phyloP scores from a whole-genome alignment of 768 basidiomycete genomes.

The Tylopilus subfusipes region DNA sequence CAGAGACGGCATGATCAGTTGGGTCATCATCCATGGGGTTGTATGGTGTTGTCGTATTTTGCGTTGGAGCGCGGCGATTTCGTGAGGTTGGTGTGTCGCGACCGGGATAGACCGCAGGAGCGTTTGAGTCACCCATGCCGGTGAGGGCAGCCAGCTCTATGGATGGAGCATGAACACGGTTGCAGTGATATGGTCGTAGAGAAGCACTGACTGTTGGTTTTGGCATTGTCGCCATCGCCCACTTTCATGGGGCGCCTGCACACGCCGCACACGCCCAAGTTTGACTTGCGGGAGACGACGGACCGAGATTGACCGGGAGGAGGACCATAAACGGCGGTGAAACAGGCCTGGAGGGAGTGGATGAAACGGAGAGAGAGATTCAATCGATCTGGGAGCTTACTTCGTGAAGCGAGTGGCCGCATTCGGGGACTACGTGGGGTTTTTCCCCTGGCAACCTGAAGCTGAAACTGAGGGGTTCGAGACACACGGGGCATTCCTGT shows the following conservation, averaged over 20 bases:
- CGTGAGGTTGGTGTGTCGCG: slow-evolving; percentile 48
- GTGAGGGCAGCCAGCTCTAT: slow-evolving; percentile 92
- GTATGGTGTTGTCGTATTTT: slow-evolving; percentile 34
- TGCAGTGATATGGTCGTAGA: not conserved
- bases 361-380: slow-evolving; percentile 2
- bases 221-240: slow-evolving; percentile 77
- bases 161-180: slow-evolving; percentile 6
- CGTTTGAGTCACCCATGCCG: slow-evolving; percentile 70
- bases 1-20: slow-evolving; percentile 54
- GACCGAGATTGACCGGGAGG: slow-evolving; percentile 57
- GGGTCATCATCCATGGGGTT: slow-evolving; percentile 88
- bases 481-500: slow-evolving; percentile 93
- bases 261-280: slow-evolving; percentile 94
- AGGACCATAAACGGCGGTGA: slow-evolving; percentile 93
- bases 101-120: slow-evolving; percentile 61
- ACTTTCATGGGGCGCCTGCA: slow-evolving; percentile 97
- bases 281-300: slow-evolving; percentile 62
- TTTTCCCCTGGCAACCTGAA: slow-evolving; percentile 95
- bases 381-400: slow-evolving; percentile 35
- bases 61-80: slow-evolving; percentile 26
- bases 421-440: slow-evolving; percentile 95
- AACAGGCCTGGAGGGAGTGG: slow-evolving; percentile 70
- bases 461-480: slow-evolving; percentile 90
- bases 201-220: slow-evolving; percentile 76
- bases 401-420: slow-evolving; percentile 97